phyloP scores from a whole-genome alignment of 108 stramenopile genomes.

The Cyclotella kingstonii region DNA sequence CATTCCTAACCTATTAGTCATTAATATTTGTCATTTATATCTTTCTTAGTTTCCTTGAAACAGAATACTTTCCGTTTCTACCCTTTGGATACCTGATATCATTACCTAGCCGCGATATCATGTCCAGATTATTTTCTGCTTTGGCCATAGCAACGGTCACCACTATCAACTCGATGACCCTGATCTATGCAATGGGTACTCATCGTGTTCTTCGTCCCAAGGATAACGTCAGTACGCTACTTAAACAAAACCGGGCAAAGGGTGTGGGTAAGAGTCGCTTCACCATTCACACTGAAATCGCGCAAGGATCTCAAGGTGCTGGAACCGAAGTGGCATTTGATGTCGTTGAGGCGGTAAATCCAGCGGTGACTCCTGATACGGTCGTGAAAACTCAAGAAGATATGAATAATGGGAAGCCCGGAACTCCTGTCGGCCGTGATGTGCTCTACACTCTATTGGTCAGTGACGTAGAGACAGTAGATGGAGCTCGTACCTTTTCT shows the following conservation, averaged over 20 bases:
- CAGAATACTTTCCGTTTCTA: too few relatives aligned
- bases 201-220: slow-evolving; percentile 4
- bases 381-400: background rate
- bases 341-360: background rate
- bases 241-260: background rate
- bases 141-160: background rate
- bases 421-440: background rate
- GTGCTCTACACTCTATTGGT: background rate
- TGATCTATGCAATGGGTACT: background rate
- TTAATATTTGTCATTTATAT: too few relatives aligned
- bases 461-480: background rate
- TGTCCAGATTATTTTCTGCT: too few relatives aligned
- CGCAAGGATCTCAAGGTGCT: background rate
- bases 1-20: too few relatives aligned
- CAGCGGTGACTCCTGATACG: background rate
- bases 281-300: slow-evolving; percentile 11
- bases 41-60: too few relatives aligned
- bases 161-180: background rate
- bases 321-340: background rate
- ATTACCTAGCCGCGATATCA: too few relatives aligned
- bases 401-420: background rate
- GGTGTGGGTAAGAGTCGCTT: background rate
- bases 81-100: too few relatives aligned
- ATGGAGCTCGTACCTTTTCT: slow-evolving; percentile 1
- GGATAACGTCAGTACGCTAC: background rate